Conservation (phyloP, 1,284 basidiomycete genomes). For the Rhodofomes roseus region DNA sequence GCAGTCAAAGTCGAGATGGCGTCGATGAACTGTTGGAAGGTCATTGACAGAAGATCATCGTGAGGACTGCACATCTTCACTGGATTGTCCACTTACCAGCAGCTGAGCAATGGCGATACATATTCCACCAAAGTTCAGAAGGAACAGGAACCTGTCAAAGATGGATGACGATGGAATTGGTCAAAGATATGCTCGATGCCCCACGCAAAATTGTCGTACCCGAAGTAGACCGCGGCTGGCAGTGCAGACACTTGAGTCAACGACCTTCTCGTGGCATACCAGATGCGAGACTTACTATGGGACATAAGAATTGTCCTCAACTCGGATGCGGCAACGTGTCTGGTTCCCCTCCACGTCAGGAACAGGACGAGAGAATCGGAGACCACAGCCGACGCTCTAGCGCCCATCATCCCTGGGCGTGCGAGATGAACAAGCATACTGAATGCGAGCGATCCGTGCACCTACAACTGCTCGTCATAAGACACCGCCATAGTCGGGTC, state of each 20-base stretch:
- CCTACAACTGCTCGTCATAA: background rate
- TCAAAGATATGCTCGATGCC: background rate
- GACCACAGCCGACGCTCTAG: constrained; percentile 1
- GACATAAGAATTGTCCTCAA: background rate
- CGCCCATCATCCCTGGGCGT: constrained; percentile 3
- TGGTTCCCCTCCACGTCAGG: background rate
- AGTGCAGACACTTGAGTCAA: background rate
- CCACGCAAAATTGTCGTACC: background rate
- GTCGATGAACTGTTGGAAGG: background rate
- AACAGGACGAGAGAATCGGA: background rate
- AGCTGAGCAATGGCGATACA: background rate
- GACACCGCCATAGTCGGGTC: too few relatives aligned
- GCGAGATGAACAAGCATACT: background rate
- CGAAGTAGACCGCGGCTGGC: background rate
- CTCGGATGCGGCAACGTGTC: background rate
- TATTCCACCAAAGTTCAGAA: background rate
- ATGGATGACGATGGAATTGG: background rate
- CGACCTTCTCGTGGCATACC: too few relatives aligned
- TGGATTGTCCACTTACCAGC: background rate
- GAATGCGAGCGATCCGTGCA: background rate
- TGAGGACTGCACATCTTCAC: background rate
- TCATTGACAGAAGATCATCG: background rate
- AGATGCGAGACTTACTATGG: background rate
- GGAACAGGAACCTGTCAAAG: background rate
- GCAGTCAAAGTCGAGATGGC: background rate